phyloP scores from a whole-genome alignment of 257 asterid genomes.

The Gentiana straminea region DNA sequence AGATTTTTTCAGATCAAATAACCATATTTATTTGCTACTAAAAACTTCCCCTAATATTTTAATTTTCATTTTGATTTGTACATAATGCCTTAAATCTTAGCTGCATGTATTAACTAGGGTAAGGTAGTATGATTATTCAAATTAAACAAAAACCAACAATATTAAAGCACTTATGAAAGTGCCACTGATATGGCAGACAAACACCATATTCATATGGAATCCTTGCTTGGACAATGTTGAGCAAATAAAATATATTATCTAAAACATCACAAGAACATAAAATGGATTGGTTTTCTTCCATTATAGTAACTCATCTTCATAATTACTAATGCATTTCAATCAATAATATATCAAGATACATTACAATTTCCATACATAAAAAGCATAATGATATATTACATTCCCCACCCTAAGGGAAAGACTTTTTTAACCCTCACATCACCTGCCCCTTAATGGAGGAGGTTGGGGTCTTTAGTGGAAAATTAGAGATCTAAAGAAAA shows the following conservation, averaged over 20 bases:
- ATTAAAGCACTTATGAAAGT: neutral
- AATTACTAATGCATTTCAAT: constrained; percentile 42
- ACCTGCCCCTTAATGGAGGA: constrained; percentile 25
- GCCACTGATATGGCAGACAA: constrained; percentile 50
- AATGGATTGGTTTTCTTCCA: constrained; percentile 31
- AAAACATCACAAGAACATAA: constrained; percentile 2
- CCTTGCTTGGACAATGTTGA: constrained; percentile 21
- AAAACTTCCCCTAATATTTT: no score
- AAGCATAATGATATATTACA: constrained; percentile 21
- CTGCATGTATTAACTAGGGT: no score
- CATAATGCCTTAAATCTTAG: no score
- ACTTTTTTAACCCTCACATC: constrained; percentile 27
- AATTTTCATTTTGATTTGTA: no score
- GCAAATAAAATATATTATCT: neutral
- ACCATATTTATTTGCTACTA: no score
- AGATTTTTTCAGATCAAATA: no score
- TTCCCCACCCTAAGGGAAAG: constrained; percentile 46
- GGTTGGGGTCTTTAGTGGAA: constrained; percentile 10
- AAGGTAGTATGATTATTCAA: no score
- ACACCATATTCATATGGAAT: constrained; percentile 40
- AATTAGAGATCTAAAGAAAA: constrained; percentile 9
- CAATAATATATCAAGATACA: constrained; percentile 48
- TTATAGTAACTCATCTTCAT: constrained; percentile 36
- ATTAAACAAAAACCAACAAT: no score
- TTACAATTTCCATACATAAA: constrained; percentile 21